Evolutionary conservation across 1,284 basidiomycete genomes (phyloP).

Genomic region (Rhodotorula sp.): DNA sequence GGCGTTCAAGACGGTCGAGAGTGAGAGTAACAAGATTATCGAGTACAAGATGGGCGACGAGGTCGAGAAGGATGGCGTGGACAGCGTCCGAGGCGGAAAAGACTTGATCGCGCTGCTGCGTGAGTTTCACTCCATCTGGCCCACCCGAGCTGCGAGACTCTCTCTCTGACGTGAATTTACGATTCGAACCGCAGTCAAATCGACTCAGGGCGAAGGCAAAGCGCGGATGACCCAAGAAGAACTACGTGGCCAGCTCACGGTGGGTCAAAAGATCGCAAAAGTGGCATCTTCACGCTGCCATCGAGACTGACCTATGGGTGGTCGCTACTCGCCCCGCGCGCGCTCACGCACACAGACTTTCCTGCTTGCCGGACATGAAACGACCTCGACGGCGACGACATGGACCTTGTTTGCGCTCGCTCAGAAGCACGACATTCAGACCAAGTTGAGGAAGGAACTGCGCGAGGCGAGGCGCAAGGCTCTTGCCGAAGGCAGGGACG

Average conservation of each 20-base stretch:
- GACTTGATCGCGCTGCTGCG: slow-evolving; percentile 43
- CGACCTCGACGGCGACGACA: slow-evolving; percentile 65
- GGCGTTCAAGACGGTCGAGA: slow-evolving; percentile 35
- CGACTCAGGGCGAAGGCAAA: slow-evolving; percentile 24
- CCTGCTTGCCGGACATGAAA: slow-evolving; percentile 65
- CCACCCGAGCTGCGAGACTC: neutral
- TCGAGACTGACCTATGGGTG: neutral
- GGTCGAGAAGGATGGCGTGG: slow-evolving; percentile 32
- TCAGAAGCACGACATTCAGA: slow-evolving; percentile 58
- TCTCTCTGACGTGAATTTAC: neutral
- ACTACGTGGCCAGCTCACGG: slow-evolving; percentile 36
- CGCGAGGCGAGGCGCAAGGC: slow-evolving; percentile 49
- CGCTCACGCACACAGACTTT: slow-evolving; percentile 14
- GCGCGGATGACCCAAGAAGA: slow-evolving; percentile 27
- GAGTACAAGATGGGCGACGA: slow-evolving; percentile 36
- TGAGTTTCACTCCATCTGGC: slow-evolving; percentile 16
- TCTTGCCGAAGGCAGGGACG: slow-evolving; percentile 11
- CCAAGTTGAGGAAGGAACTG: slow-evolving; percentile 58
- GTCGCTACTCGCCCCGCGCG: no score
- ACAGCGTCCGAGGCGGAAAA: slow-evolving; percentile 35
- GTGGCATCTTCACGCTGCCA: neutral
- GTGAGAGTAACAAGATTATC: slow-evolving; percentile 43
- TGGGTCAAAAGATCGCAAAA: neutral
- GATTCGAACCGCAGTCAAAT: slow-evolving; percentile 15
- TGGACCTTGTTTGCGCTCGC: slow-evolving; percentile 71